These are phyloP conservation scores for Diutina rugosa DNA, from an alignment of 1,139 yeast species.

Conservation along the genomic window DNA sequence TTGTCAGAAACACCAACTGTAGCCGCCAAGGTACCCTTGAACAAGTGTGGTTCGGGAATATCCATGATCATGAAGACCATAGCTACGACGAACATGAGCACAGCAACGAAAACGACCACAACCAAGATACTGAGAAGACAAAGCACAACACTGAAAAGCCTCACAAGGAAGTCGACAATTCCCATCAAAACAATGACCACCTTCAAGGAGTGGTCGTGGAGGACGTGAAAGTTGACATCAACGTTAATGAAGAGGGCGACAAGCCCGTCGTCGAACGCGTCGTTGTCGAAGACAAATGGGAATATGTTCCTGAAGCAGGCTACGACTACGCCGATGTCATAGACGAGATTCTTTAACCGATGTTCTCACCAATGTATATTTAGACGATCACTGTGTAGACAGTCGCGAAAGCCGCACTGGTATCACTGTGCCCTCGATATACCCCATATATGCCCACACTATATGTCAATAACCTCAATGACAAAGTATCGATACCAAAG, in stretches of 20 bases:
- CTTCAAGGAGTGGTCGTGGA: neutral
- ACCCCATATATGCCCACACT: constrained; percentile 18
- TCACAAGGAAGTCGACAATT: neutral
- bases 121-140: neutral
- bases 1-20: neutral
- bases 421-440: too few relatives aligned
- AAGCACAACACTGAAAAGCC: neutral
- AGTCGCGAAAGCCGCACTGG: neutral
- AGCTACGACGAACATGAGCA: too few relatives aligned
- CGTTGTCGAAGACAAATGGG: neutral
- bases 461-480: constrained; percentile 62
- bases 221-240: neutral
- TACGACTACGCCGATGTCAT: neutral
- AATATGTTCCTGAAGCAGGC: neutral
- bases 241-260: neutral
- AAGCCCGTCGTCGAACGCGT: neutral
- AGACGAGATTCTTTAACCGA: neutral
- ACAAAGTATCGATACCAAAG: constrained; percentile 42
- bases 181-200: neutral
- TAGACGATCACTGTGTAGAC: neutral
- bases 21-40: neutral
- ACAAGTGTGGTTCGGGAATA: neutral
- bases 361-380: too few relatives aligned
- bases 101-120: neutral
- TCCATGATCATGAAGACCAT: neutral